Evolutionary conservation across 306 rosid genomes (phyloP), one percentile per base, ranked within the genome.

Genomic region (Leucaena leucocephala): DNA sequence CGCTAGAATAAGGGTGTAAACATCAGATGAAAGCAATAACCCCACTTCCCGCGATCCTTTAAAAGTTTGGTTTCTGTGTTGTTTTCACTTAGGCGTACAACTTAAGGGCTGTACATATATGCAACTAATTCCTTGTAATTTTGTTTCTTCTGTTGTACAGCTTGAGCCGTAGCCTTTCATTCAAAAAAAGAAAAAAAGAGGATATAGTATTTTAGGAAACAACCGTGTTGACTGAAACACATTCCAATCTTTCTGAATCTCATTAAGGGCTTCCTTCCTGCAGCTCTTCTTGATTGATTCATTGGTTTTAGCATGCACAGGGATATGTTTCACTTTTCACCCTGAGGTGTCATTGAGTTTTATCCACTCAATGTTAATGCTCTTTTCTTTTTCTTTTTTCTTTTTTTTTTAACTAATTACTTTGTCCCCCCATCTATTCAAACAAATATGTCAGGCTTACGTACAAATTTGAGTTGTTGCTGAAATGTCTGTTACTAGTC

Each of bases 251-350:
- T 62, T 34, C 42, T 34, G 10, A 62, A 62, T 62, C 40, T 62
- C 42, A 34, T 62, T 13, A 62, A 34, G 40, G 42, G 42, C 19
- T 62, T 34, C 40, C 68, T 34, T 64, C 19, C 52, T 17, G 27
- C 74, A 64, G 75, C 57, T 44, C 36, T 66, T 39, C 65, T 57
- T 72, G 21, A 50, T 21, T 52, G 50, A 54, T 61, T 72, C 27
- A 7, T 6, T 34, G 48, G 42, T 62, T 68, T 74, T 61, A 21
- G 48, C 48, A 52, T 38, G 68, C 17, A n/a, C n/a, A 13, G 69
- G 70, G 63, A 61, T 66, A 44, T 75, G 57, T 72, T 15, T 71
- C 34, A 76, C 7, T 65, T 69, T 58, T 80, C 73, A 66, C 14
- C 48, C 62, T 68, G 50, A 73, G 8, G 11, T 69, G 44, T 73